Conservation (phyloP, 805 yeast species). For the Metschnikowia reukaufii region DNA sequence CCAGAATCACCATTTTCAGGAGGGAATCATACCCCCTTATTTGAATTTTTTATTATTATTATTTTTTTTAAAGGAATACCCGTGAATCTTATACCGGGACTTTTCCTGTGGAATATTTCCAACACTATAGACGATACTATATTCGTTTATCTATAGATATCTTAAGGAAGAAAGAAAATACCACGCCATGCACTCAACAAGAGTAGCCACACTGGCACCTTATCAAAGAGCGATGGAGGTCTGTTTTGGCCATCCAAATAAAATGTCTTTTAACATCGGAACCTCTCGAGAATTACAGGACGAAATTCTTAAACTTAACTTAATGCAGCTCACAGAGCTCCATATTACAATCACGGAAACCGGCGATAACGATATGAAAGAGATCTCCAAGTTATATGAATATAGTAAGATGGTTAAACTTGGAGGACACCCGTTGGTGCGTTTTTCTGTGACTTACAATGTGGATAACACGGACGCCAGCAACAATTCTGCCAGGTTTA, state of each 20-base stretch:
- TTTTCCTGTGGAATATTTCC: not conserved
- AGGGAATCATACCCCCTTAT: no score
- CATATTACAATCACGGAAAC: conserved; percentile 14
- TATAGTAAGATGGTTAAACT: conserved; percentile 6
- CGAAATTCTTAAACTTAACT: conserved; percentile 3
- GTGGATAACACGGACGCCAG: conserved; percentile 12
- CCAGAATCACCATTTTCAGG: no score
- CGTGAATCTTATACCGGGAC: not conserved
- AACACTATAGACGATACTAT: not conserved
- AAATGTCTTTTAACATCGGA: conserved; percentile 6
- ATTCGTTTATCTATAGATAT: not conserved
- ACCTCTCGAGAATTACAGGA: conserved; percentile 5
- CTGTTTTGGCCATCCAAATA: not conserved
- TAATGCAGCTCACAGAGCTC: conserved; percentile 10
- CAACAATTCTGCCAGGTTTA: conserved; percentile 17
- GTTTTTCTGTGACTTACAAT: conserved; percentile 14
- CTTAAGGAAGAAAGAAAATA: not conserved
- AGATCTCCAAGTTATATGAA: conserved; percentile 12
- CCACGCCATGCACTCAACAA: conserved; percentile 5
- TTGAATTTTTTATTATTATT: no score
- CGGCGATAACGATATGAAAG: conserved; percentile 2
- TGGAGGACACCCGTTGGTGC: conserved; percentile 6
- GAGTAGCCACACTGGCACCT: conserved; percentile 5
- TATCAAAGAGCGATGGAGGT: conserved; percentile 10
- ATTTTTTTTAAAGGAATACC: not conserved